Percentiles rank a stretch among this genome's conserved stretches.
Evolutionary conservation across 2,329 filamentous ascomycete genomes (phyloP).

Genomic region (Colletotrichum gigasporum): DNA sequence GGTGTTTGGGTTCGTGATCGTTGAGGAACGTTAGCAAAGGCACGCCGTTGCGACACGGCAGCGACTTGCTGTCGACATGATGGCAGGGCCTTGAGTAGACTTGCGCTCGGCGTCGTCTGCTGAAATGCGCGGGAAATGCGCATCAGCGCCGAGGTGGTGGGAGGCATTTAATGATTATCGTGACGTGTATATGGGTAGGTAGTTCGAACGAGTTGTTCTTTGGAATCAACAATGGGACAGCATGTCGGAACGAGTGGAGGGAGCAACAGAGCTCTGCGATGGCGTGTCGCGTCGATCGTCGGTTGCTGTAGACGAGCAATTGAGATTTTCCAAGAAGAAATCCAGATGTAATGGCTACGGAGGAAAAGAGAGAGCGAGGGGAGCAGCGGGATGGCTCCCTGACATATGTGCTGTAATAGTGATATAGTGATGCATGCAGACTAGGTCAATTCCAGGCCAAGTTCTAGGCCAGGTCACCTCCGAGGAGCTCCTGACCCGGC

Average conservation of each 20-base stretch:
- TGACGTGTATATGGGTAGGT: neutral
- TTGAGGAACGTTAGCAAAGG: constrained; percentile 20
- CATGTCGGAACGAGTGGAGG: constrained; percentile 25
- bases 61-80: constrained; percentile 2
- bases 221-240: constrained; percentile 2
- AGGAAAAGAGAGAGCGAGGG: neutral
- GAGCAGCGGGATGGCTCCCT: constrained; percentile 20
- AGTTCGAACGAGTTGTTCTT: neutral
- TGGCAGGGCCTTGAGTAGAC: constrained; percentile 13
- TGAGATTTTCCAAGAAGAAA: neutral
- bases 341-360: constrained; percentile 1
- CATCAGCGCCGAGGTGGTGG: constrained; percentile 26
- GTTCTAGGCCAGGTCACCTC: constrained; percentile 17
- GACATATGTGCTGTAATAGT: constrained; percentile 24
- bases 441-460: constrained; percentile 24
- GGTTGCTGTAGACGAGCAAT: too few relatives aligned
- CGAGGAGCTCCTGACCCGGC: constrained; percentile 20
- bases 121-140: constrained; percentile 19
- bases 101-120: neutral
- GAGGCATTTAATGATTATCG: constrained; percentile 26
- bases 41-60: constrained; percentile 20
- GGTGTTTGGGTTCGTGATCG: constrained; percentile 20
- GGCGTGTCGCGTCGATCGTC: too few relatives aligned
- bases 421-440: constrained; percentile 29
- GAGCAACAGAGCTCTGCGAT: constrained; percentile 7